Percentiles rank a stretch among this genome's conserved stretches.
Evolutionary conservation across 768 basidiomycete genomes (phyloP).

Genomic region (Macrolepiota dolichaula): DNA sequence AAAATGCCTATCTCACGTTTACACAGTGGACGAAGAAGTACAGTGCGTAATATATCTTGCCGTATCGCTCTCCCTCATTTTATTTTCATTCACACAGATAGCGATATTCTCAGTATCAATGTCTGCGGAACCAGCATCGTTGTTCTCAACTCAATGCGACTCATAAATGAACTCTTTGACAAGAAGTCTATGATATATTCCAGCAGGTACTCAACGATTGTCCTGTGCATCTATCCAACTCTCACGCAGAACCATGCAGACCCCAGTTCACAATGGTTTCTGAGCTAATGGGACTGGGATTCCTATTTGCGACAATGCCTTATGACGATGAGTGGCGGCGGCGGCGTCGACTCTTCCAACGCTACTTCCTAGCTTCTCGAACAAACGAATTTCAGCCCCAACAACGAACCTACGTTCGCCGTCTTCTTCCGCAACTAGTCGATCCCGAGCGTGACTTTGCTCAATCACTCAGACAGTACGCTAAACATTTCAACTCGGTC

Average conservation of each 20-base stretch:
- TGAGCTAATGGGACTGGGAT: slow-evolving; percentile 34
- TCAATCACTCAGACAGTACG: slow-evolving; percentile 31
- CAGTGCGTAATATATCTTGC: neutral
- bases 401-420: neutral
- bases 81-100: neutral
- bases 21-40: slow-evolving; percentile 11
- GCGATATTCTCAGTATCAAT: slow-evolving; percentile 16
- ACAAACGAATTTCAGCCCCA: slow-evolving; percentile 5
- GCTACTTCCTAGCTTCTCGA: slow-evolving; percentile 30
- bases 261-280: slow-evolving; percentile 22
- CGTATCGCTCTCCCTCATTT: neutral
- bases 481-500: neutral
- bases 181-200: slow-evolving; percentile 45
- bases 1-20: slow-evolving; percentile 2
- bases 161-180: slow-evolving; percentile 43
- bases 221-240: neutral
- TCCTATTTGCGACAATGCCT: slow-evolving; percentile 33
- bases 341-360: slow-evolving; percentile 35
- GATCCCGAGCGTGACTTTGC: slow-evolving; percentile 32
- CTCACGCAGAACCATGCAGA: slow-evolving; percentile 7
- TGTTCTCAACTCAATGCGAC: slow-evolving; percentile 40
- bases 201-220: slow-evolving; percentile 8
- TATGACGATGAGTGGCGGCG: slow-evolving; percentile 39
- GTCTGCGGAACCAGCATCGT: slow-evolving; percentile 28
- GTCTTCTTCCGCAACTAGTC: slow-evolving; percentile 22